A percentile compares a stretch with the other conserved stretches of the same genome.
These are phyloP conservation scores for Onygena corvina DNA, from an alignment of 2,329 filamentous ascomycete species.

Conservation along the genomic window DNA sequence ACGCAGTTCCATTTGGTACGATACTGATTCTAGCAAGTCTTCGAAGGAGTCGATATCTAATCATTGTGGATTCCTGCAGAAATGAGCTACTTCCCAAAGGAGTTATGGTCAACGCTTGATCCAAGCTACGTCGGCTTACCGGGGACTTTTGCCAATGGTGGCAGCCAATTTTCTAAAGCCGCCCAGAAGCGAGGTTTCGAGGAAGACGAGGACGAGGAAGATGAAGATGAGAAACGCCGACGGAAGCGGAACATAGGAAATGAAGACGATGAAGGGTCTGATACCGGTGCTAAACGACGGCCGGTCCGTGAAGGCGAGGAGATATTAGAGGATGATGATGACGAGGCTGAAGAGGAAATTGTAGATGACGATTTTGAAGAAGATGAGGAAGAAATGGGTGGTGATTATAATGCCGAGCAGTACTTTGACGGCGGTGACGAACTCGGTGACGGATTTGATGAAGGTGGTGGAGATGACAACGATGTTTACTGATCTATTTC, in stretches of 20 bases:
- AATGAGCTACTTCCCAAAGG: conserved; percentile 47
- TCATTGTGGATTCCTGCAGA: conserved; percentile 27
- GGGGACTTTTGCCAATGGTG: conserved; percentile 24
- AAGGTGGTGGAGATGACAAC: conserved; percentile 42
- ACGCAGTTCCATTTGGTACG: conserved; percentile 44
- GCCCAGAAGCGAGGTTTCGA: conserved; percentile 31
- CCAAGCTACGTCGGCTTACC: conserved; percentile 27
- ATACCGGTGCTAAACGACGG: conserved; percentile 23
- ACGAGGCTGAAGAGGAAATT: conserved; percentile 40
- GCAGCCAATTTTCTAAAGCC: conserved; percentile 19
- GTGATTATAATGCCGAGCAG: conserved; percentile 53
- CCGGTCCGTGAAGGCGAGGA: conserved; percentile 33
- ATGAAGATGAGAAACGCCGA: conserved; percentile 14
- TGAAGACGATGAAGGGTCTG: conserved; percentile 24
- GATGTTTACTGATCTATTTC: conserved; percentile 27
- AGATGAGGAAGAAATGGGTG: conserved; percentile 47
- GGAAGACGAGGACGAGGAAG: conserved; percentile 32
- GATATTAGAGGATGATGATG: conserved; percentile 34
- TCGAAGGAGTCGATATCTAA: no score
- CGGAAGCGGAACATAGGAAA: conserved; percentile 27
- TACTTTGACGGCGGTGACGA: conserved; percentile 51
- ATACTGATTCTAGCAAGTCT: conserved; percentile 15
- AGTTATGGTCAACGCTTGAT: conserved; percentile 46
- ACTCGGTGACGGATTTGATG: conserved; percentile 44
- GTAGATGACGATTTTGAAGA: conserved; percentile 49